Base-by-base conservation (phyloP, 2,329 filamentous ascomycete species). In the Coniochaeta pulveracea region DNA sequence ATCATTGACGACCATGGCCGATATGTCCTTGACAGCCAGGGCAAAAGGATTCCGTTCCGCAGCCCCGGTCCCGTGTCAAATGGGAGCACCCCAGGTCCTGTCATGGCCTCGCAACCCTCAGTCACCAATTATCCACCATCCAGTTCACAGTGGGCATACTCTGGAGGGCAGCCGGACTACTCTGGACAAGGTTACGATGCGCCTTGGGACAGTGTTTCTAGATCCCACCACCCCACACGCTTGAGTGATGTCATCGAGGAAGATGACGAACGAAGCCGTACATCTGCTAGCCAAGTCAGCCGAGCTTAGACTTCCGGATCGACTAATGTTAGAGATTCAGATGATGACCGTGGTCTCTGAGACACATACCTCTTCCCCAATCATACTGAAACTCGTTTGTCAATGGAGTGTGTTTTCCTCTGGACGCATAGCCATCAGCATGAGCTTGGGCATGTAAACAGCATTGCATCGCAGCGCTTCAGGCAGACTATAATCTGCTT, bases 221-320 rank as follows among this genome's bases (percentile, higher is more conserved):
- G 77, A 36, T 86, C 93, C 55, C 84, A 91, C 44, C 85, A 94
- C 56, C 86, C 86, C 0, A 93, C 86, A 7, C 66, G 88, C 36
- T 63, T 94, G 41, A 93, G 85, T 53, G 86, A 93, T 56, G 86
- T 94, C 18, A 69, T 91, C 19, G 81, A 86, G 49, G 85, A 85
- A 49, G 80, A 93, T 44, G 85, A 93, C 44, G 85, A 93, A 56
- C 68, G 76, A 33, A 84, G 81, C 50, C 72, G 81, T 15, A 84
- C 80, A 10, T 83, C 80, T 44, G 76, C 76, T 9, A 80, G 76
- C 51, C 70, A 76, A 40, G 55, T 66, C 42, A 76, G 71, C 48
- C 68, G 70, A n/a, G n/a, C n/a, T n/a, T n/a, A n/a, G n/a, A n/a
- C n/a, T n/a, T n/a, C n/a, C n/a, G n/a, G n/a, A n/a, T n/a, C n/a